Evolutionary conservation across 352 stramenopile genomes (phyloP), one percentile per base, ranked within the genome.

Genomic region (Phytopythium delawarense): DNA sequence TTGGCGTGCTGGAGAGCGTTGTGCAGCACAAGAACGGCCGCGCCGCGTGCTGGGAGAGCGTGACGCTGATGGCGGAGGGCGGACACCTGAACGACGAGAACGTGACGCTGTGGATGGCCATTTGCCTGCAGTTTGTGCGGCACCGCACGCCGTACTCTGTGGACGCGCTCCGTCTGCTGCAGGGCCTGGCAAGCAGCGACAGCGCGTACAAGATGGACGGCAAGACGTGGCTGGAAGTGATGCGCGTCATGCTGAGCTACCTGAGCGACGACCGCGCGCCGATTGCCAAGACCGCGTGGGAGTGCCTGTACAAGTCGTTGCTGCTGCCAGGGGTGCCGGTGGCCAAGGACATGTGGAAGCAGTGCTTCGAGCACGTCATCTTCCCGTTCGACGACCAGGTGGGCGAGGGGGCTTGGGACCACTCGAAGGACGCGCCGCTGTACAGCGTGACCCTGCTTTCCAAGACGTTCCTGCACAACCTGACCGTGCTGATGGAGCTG

Each of bases 311-410:
- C 66, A 90, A 89, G 48, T 93, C 83, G 35, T 69, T 96, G 25
- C 46, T 96, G 59, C 69, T 91, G 8, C 84, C 84, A 23, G 84
- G 83, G 25, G 74, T 89, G 11, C 76, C 77, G 1, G 79, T 96
- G 23, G 74, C 78, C 7, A 85, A 84, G 56, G 76, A 84, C 37
- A 91, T 82, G 51, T 96, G 87, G 87, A 78, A 89, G 58, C 66
- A 87, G 49, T 96, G 87, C 64, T 96, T 96, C 59, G 72, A 91
- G 53, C 79, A 91, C n/a, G 81, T 94, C 21, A 91, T 96, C 59
- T 96, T 94, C 60, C 80, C 87, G 40, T 92, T 96, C 62, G 87
- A 96, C 56, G 81, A 96, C 62, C 84, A 92, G 54, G 80, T 91
- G 20, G 83, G 76, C 44, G 78, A 87, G 46, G 74, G 79, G 16